phyloP scores from a whole-genome alignment of 441 rosid genomes.

The Hura crepitans region DNA sequence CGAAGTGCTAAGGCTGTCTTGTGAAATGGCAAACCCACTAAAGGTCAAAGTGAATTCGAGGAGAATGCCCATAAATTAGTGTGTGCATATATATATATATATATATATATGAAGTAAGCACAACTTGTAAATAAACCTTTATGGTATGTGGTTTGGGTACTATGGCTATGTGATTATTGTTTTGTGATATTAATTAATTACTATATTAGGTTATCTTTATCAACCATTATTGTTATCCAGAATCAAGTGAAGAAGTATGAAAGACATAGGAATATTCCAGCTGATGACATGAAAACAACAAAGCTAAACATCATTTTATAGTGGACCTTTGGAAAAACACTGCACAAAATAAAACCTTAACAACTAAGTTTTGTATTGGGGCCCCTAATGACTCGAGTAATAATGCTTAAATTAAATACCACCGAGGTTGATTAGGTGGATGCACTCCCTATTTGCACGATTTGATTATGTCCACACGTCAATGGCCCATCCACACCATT shows the following conservation, averaged over 20 bases:
- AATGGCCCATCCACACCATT: background rate
- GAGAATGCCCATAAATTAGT: background rate
- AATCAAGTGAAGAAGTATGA: too few relatives aligned
- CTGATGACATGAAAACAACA: too few relatives aligned
- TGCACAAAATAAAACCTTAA: background rate
- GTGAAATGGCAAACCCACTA: constrained; percentile 55
- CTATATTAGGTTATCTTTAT: too few relatives aligned
- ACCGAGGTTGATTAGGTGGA: background rate
- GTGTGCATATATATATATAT: too few relatives aligned
- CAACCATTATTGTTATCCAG: too few relatives aligned
- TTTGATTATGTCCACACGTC: background rate
- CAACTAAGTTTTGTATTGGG: background rate
- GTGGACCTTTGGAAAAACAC: background rate
- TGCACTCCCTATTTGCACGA: background rate
- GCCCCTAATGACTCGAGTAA: background rate
- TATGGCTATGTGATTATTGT: too few relatives aligned
- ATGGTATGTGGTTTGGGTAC: background rate
- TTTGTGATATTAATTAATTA: too few relatives aligned
- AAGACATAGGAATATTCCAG: background rate
- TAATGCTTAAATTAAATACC: background rate
- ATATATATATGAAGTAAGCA: background rate
- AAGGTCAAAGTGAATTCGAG: constrained; percentile 33
- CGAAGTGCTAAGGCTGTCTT: constrained; percentile 44
- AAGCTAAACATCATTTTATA: background rate
- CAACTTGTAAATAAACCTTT: background rate